A percentile compares a stretch with the other conserved stretches of the same genome.
Conservation (phyloP, 306 rosid genomes). For the Glycine soja region DNA sequence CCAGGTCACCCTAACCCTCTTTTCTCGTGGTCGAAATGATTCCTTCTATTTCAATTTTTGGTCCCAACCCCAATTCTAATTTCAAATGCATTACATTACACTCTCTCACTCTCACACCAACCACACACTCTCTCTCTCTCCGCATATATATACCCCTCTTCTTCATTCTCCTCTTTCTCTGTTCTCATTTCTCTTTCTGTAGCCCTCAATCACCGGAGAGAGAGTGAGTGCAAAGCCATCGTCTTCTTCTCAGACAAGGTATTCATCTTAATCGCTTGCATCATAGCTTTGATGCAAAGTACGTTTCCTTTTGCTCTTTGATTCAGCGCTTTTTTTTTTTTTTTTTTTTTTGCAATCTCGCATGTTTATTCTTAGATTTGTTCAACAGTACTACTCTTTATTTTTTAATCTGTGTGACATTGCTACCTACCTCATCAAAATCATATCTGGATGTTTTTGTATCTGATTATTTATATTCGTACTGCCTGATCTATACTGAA, state of each 20-base stretch:
- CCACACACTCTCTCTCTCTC: constrained; percentile 7
- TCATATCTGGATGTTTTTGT: neutral
- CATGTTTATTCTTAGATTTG: constrained; percentile 9
- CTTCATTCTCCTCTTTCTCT: neutral
- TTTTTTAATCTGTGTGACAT: neutral
- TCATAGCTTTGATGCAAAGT: neutral
- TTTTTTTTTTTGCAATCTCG: neutral
- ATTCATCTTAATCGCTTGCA: no score
- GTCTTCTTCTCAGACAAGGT: neutral
- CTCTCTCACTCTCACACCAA: constrained; percentile 4
- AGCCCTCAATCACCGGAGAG: constrained; percentile 2
- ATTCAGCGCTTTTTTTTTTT: neutral
- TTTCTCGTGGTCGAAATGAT: constrained; percentile 59
- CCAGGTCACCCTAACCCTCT: constrained; percentile 47
- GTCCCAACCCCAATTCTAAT: constrained; percentile 28
- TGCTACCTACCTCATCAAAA: neutral
- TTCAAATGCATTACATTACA: constrained; percentile 33
- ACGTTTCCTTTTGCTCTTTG: neutral
- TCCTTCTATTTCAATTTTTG: constrained; percentile 41
- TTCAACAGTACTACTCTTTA: neutral
- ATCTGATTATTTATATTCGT: constrained; percentile 5
- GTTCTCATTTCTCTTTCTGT: neutral
- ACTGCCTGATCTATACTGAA: constrained; percentile 33
- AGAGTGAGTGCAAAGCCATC: constrained; percentile 1
- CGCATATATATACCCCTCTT: constrained; percentile 29